A percentile compares a stretch with the other conserved stretches of the same genome.
phyloP scores from a whole-genome alignment of 257 asterid species.

The Solanum virginianum region DNA sequence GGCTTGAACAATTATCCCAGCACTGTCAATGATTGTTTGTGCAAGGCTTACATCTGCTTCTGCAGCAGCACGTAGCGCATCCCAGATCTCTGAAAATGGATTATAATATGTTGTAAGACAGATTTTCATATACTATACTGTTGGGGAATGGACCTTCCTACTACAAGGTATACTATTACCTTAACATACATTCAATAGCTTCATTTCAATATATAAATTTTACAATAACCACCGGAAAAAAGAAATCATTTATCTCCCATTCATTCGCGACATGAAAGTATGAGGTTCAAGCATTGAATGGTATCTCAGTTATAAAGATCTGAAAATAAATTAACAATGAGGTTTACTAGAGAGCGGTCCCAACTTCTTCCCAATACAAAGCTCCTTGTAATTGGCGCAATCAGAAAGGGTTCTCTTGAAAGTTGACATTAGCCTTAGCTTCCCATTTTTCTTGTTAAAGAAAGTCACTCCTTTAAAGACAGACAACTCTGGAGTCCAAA shows the following conservation, averaged over 20 bases:
- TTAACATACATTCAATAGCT: not conserved
- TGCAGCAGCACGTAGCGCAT: constrained; percentile 73
- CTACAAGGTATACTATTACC: not conserved
- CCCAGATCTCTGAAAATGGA: constrained; percentile 55
- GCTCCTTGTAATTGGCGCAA: not conserved
- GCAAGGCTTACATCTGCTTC: constrained; percentile 50
- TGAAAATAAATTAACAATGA: not conserved
- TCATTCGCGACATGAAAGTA: not conserved
- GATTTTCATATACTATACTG: not conserved
- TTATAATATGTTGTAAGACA: not conserved
- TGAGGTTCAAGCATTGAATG: not conserved
- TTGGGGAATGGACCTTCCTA: not conserved
- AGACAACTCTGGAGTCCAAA: too few species aligned
- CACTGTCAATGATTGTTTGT: constrained; percentile 48
- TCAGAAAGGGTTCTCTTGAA: not conserved
- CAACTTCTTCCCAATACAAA: not conserved
- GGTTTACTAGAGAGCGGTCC: not conserved
- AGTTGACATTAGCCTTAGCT: not conserved
- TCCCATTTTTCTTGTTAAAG: not conserved
- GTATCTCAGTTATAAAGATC: not conserved
- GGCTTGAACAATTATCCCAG: constrained; percentile 62
- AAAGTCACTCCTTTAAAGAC: not conserved
- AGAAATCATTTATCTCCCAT: not conserved
- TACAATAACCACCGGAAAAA: not conserved
- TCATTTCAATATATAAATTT: not conserved